A percentile compares a stretch with the other conserved stretches of the same genome.
Evolutionary conservation across 768 basidiomycete genomes (phyloP).

Genomic region (Candolleomyces efflorescens): DNA sequence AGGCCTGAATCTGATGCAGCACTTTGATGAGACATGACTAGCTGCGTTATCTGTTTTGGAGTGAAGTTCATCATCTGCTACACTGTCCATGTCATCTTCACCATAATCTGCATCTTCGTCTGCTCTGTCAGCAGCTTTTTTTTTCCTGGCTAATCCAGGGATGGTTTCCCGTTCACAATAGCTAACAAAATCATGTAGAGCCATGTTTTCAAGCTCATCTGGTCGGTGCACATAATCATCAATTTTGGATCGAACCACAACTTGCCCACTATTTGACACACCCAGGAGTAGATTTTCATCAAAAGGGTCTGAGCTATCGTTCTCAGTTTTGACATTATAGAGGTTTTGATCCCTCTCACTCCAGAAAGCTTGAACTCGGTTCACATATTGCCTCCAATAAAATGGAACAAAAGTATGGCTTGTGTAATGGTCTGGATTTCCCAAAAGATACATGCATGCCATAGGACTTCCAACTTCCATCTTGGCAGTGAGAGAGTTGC

Average conservation of each 20-base stretch:
- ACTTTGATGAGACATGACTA: too few species aligned
- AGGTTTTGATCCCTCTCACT: background rate
- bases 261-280: constrained; percentile 8
- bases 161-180: constrained; percentile 10
- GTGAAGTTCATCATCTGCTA: background rate
- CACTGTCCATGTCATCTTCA: background rate
- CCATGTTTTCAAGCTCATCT: constrained; percentile 12
- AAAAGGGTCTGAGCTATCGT: background rate
- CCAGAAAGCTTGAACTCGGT: constrained; percentile 13
- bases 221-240: constrained; percentile 30
- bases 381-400: constrained; percentile 16
- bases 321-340: background rate
- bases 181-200: constrained; percentile 25
- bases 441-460: constrained; percentile 20
- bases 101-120: background rate
- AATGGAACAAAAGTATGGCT: constrained; percentile 20
- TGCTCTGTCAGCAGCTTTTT: background rate
- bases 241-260: constrained; percentile 20
- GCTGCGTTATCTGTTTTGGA: too few species aligned
- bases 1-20: constrained; percentile 7
- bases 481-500: constrained; percentile 21
- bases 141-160: background rate
- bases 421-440: constrained; percentile 27
- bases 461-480: constrained; percentile 25
- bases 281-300: constrained; percentile 17